Evolutionary conservation across 2,329 filamentous ascomycete genomes (phyloP), one percentile per base, ranked within the genome.

Genomic region (Penicillium thymicola): DNA sequence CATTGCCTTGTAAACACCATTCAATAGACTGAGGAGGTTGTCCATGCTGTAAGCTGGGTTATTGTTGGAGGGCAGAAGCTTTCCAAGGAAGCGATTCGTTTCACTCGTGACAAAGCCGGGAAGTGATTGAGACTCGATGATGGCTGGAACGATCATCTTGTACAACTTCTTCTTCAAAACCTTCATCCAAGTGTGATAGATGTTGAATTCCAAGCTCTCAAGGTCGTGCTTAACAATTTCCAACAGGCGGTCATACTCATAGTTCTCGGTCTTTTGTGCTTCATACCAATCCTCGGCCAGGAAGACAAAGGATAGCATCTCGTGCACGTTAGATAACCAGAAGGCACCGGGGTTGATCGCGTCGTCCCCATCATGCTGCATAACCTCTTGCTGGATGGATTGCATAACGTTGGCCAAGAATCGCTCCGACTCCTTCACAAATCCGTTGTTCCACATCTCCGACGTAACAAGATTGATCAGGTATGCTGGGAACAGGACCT

Each of bases 111-210:
- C 94, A 75, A 99, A 99, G 66, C 94, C 94, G 50, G 94, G 94
- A 60, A 99, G 86, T 25, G 94, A 97, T 76, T 99, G 94, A 46
- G 93, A 97, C 76, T 99, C 94, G 70, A 99, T 99, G 74, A 99
- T 99, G 54, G 94, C 94, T 1, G 94, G 94, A 51, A 99, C 96
- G 70, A 99, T 95, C 94, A 99, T 99, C 84, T 97, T 97, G 70
- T 95, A 91, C 62, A 99, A 83, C 80, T 96, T 96, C 86, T 97
- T 97, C 85, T 99, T 99, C 70, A 99, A 80, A 55, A 97, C 90
- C 82, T 99, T 99, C 94, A 99, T 99, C 94, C 94, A 99, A 27
- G 94, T 99, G 78, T 99, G 94, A 78, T 99, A 99, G 69, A 99
- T 99, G 81, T 99, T 99, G 82, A 99, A 99, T 78, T 99, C 94